Evolutionary conservation across 257 asterid genomes (phyloP).

Genomic region (Datura wrightii): DNA sequence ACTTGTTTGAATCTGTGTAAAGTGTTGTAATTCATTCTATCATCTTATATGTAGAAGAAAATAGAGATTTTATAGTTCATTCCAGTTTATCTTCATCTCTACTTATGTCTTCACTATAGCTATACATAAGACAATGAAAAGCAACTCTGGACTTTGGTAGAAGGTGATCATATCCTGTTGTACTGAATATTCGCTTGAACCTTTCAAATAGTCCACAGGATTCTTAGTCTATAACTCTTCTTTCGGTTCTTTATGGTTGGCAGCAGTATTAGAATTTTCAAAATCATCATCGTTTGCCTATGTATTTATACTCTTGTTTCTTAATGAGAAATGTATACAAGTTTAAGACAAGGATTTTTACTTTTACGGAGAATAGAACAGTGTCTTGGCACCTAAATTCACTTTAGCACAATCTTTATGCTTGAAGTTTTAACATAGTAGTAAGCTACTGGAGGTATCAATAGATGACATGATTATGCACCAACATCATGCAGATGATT

Average conservation of each 20-base stretch:
- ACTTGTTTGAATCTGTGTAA: not conserved
- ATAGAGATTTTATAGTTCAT: not conserved
- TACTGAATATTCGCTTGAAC: slow-evolving; percentile 9
- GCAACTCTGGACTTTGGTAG: not conserved
- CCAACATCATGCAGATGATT: not conserved
- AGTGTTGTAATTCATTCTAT: not conserved
- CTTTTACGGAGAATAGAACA: not conserved
- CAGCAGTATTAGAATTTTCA: not conserved
- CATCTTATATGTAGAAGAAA: not conserved
- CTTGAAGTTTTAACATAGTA: not conserved
- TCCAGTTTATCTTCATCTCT: too few relatives aligned
- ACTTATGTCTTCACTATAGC: too few relatives aligned
- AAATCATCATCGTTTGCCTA: not conserved
- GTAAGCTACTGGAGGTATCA: not conserved
- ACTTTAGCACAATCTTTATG: not conserved
- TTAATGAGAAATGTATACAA: not conserved
- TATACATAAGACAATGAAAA: not conserved
- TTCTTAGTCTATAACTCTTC: not conserved
- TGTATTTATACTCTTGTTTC: not conserved
- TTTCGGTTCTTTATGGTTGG: not conserved
- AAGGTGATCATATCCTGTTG: slow-evolving; percentile 28
- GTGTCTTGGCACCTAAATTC: not conserved
- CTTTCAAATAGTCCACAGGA: not conserved
- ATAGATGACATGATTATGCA: not conserved
- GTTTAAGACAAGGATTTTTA: not conserved